Evolutionary conservation across 768 basidiomycete genomes (phyloP).

Genomic region (Kwoniella sp.): DNA sequence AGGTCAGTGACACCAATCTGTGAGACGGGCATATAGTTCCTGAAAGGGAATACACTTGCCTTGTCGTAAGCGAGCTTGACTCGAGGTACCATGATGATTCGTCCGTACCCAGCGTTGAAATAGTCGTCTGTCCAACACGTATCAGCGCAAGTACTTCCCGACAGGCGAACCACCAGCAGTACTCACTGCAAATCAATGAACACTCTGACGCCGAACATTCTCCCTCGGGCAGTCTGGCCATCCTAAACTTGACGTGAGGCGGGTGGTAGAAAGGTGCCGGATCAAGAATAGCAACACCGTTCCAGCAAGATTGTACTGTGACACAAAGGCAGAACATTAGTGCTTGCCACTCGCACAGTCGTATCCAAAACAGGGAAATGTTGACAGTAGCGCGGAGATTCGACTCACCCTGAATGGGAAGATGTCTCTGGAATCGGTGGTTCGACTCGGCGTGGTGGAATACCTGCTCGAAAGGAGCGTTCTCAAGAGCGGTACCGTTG

Average conservation of each 20-base stretch:
- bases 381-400: no score
- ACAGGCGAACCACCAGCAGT: slow-evolving; percentile 1
- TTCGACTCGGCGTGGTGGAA: slow-evolving; percentile 81
- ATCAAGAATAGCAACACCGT: slow-evolving; percentile 92
- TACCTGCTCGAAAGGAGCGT: slow-evolving; percentile 91
- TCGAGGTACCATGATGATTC: slow-evolving; percentile 96
- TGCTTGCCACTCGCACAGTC: no score
- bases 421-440: slow-evolving; percentile 81
- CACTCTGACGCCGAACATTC: slow-evolving; percentile 97
- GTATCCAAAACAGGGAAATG: no score
- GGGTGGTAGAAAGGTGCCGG: slow-evolving; percentile 92
- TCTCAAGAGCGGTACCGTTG: slow-evolving; percentile 97
- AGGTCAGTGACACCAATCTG: no score
- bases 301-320: slow-evolving; percentile 93
- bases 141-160: neutral
- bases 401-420: slow-evolving; percentile 75
- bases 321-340: neutral
- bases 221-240: slow-evolving; percentile 82
- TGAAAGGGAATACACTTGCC: no score
- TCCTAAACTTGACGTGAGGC: slow-evolving; percentile 89
- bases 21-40: no score
- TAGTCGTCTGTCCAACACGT: slow-evolving; percentile 67
- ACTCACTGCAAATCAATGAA: slow-evolving; percentile 79
- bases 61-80: slow-evolving; percentile 95
- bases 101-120: slow-evolving; percentile 91